Base-by-base conservation (phyloP, 2,329 filamentous ascomycete genomes). In the Fusarium fujikuroi region DNA sequence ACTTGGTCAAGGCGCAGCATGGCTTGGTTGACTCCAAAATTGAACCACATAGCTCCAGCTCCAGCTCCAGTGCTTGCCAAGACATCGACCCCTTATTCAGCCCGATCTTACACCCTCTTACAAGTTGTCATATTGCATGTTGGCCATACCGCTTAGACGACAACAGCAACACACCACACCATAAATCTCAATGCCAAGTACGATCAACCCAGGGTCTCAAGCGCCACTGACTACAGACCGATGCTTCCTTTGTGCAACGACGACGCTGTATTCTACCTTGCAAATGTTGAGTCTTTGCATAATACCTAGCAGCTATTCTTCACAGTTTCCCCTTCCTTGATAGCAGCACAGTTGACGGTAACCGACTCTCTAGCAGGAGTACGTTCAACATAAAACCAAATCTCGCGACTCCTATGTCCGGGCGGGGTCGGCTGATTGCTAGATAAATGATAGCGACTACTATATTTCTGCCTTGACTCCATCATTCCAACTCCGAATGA, bases 151-250 rank as follows among this genome's bases (percentile, higher is more conserved):
- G 19, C 42, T 49, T 43, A 43, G 30, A 44, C 23, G 30, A 43
- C 43, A 36, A 56, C 28, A 19, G 32, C 23, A 47, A 25, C 23
- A 37, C 25, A 40, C 25, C 46, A 57, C 36, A 42, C 39, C 66
- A 69, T 40, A 23, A 23, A 37, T 46, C 44, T 21, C 12, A 52
- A 58, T 69, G 58, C 58, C 64, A 69, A 69, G 64, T 52, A 19
- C 64, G 50, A 69, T 69, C 43, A 37, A n/a, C 28, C 39, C 30
- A 54, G 50, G 43, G 23, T 37, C n/a, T 21, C 18, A 21, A 32
- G 28, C 43, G 37, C 42, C 47, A 63, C 42, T 49, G n/a, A 49
- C 34, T 36, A 52, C 12, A 58, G 44, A 30, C 36, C 15, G 18
- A 25, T 19, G 21, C 37, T 37, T 23, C 21, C 52, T 42, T n/a